Percentiles rank a stretch among this genome's conserved stretches.
Evolutionary conservation across 768 basidiomycete species (phyloP).

Genomic region (Termitomyces bulborhizus): DNA sequence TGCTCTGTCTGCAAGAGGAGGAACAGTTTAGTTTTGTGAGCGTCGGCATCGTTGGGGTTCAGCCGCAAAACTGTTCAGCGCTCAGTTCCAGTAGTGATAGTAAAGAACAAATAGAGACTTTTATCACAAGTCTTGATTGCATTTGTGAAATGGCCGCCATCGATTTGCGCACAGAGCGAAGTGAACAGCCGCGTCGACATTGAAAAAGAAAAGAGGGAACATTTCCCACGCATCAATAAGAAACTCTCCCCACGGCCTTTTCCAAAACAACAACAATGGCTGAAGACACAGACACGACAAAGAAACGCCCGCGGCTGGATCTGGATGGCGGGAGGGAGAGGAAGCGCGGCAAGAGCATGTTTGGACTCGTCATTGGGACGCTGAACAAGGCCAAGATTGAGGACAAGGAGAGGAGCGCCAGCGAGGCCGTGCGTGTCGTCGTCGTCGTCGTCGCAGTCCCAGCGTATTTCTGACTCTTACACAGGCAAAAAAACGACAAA

Average conservation of each 20-base stretch:
- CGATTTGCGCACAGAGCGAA: constrained; percentile 81
- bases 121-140: constrained; percentile 92
- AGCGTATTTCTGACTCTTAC: too few relatives aligned
- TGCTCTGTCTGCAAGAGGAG: constrained; percentile 83
- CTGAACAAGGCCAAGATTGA: constrained; percentile 85
- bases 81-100: background rate
- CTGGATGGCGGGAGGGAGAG: constrained; percentile 52
- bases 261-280: too few relatives aligned
- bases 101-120: constrained; percentile 41
- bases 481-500: constrained; percentile 68
- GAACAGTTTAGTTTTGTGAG: constrained; percentile 80
- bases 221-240: too few relatives aligned
- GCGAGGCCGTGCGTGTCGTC: constrained; percentile 60
- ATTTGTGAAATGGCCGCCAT: constrained; percentile 81
- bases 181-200: constrained; percentile 47
- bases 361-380: constrained; percentile 77
- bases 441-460: too few relatives aligned
- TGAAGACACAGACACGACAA: constrained; percentile 31
- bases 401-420: constrained; percentile 79
- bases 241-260: too few relatives aligned
- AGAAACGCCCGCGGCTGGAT: constrained; percentile 72
- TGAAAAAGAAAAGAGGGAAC: too few relatives aligned
- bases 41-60: constrained; percentile 62
- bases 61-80: constrained; percentile 57
- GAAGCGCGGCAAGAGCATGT: constrained; percentile 85